These are phyloP conservation scores for Echinosphaeria canescens DNA, from an alignment of 2,329 filamentous ascomycete genomes.

Conservation along the genomic window DNA sequence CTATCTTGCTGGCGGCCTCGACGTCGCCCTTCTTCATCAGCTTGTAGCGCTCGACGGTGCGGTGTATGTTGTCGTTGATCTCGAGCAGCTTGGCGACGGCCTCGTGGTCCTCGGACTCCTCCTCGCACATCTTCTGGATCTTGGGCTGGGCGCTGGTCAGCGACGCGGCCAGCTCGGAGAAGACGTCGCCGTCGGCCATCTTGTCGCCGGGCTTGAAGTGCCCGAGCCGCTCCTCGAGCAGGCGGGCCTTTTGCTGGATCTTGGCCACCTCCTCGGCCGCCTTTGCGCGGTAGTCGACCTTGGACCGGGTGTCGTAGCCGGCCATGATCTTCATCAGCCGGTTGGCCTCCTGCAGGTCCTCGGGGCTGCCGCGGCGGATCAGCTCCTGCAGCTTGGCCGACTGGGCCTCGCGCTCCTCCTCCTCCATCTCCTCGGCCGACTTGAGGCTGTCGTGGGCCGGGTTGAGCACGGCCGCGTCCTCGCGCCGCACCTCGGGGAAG, in stretches of 20 bases:
- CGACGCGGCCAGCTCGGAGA: conserved; percentile 70
- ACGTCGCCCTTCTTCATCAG: conserved; percentile 89
- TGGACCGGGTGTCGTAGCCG: conserved; percentile 83
- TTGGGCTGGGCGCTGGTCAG: conserved; percentile 91
- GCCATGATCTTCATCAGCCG: conserved; percentile 99
- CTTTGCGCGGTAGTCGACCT: conserved; percentile 95
- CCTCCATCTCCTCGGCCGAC: conserved; percentile 96
- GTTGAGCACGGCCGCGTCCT: conserved; percentile 92
- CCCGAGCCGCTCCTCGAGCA: conserved; percentile 84
- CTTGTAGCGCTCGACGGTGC: conserved; percentile 89
- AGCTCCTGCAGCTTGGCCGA: conserved; percentile 97
- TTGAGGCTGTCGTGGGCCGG: conserved; percentile 95
- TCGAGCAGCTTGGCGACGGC: conserved; percentile 88
- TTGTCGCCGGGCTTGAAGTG: conserved; percentile 63
- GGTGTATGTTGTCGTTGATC: conserved; percentile 97
- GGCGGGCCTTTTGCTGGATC: conserved; percentile 84
- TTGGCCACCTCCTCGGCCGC: conserved; percentile 87
- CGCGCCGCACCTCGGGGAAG: conserved; percentile 77
- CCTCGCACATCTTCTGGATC: conserved; percentile 98
- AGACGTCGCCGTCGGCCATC: conserved; percentile 46
- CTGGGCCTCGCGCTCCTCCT: conserved; percentile 84
- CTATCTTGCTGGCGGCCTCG: conserved; percentile 63
- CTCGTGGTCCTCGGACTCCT: conserved; percentile 92
- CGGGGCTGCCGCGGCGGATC: conserved; percentile 75
- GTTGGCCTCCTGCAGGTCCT: conserved; percentile 92